These are phyloP conservation scores for Colletotrichum sansevieriae DNA, from an alignment of 2,329 filamentous ascomycete species.

Conservation along the genomic window DNA sequence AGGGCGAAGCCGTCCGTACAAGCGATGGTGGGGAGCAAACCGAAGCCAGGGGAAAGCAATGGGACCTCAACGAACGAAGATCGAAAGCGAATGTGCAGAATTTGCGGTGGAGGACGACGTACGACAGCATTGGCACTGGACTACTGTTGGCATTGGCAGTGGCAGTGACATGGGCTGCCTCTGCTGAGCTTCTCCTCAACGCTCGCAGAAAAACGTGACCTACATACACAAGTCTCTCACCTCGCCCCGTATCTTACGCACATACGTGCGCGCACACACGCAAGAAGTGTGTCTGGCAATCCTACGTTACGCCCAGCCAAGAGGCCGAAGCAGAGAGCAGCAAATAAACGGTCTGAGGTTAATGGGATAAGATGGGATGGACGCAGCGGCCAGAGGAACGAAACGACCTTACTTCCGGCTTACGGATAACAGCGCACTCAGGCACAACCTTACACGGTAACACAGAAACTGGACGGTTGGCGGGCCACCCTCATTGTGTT, in stretches of 20 bases:
- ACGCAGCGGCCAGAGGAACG: conserved; percentile 13
- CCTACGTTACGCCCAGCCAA: conserved; percentile 35
- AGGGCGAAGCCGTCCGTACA: conserved; percentile 33
- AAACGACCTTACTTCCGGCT: conserved; percentile 5
- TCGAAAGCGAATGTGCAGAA: not conserved
- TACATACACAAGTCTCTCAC: conserved; percentile 23
- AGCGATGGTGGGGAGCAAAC: conserved; percentile 20
- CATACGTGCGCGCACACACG: conserved; percentile 1
- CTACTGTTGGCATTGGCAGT: conserved; percentile 17
- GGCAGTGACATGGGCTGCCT: conserved; percentile 38
- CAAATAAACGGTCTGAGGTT: conserved; percentile 26
- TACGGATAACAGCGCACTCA: conserved; percentile 22
- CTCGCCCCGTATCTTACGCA: conserved; percentile 4
- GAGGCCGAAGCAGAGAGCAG: conserved; percentile 30
- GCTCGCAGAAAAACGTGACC: conserved; percentile 26
- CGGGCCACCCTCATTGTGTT: conserved; percentile 20
- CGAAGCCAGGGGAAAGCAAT: conserved; percentile 3
- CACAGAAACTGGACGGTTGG: conserved; percentile 30
- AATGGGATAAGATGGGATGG: conserved; percentile 34
- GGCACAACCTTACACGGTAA: conserved; percentile 36
- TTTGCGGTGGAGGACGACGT: conserved; percentile 20
- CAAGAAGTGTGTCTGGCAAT: conserved; percentile 21
- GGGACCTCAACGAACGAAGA: conserved; percentile 8
- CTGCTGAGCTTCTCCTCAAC: conserved; percentile 9
- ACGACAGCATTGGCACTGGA: conserved; percentile 13